These are phyloP conservation scores for Fusarium mundagurra DNA, from an alignment of 2,329 filamentous ascomycete genomes.

Conservation along the genomic window DNA sequence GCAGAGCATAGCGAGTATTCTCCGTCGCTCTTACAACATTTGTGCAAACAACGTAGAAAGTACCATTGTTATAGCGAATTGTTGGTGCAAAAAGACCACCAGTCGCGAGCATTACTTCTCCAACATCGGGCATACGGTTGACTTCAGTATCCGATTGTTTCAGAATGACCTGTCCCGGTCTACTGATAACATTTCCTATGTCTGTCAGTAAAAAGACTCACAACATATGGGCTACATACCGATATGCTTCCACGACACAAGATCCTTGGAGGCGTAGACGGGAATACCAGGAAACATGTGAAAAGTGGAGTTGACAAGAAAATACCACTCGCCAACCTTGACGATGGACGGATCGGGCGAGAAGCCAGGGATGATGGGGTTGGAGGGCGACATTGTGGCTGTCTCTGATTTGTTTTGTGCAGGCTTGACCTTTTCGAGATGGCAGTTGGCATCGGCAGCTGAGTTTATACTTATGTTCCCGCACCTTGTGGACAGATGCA, in stretches of 20 bases:
- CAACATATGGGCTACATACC: rapidly evolving
- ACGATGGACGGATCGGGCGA: constrained; percentile 17
- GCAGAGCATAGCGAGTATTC: background rate
- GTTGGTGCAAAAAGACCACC: constrained; percentile 9
- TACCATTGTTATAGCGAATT: background rate
- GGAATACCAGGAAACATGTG: constrained; percentile 20
- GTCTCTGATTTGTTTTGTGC: background rate
- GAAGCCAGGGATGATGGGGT: constrained; percentile 19
- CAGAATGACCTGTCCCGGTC: background rate
- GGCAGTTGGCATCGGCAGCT: background rate
- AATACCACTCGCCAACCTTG: constrained; percentile 18
- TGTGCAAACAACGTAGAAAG: constrained; percentile 12
- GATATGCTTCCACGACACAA: constrained; percentile 11
- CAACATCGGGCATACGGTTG: background rate
- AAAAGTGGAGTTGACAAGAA: constrained; percentile 19
- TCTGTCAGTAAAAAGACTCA: rapidly evolving
- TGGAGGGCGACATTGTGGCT: constrained; percentile 5
- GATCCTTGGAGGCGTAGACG: constrained; percentile 1
- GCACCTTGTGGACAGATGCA: background rate
- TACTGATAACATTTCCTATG: constrained; percentile 6
- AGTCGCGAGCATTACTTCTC: background rate
- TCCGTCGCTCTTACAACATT: constrained; percentile 2
- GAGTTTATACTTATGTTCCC: constrained; percentile 4
- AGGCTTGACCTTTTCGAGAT: background rate
- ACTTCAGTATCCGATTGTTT: background rate